These are phyloP conservation scores for Synchytrium microbalum DNA, from an alignment of 371 early-diverging fungal species.

Conservation along the genomic window DNA sequence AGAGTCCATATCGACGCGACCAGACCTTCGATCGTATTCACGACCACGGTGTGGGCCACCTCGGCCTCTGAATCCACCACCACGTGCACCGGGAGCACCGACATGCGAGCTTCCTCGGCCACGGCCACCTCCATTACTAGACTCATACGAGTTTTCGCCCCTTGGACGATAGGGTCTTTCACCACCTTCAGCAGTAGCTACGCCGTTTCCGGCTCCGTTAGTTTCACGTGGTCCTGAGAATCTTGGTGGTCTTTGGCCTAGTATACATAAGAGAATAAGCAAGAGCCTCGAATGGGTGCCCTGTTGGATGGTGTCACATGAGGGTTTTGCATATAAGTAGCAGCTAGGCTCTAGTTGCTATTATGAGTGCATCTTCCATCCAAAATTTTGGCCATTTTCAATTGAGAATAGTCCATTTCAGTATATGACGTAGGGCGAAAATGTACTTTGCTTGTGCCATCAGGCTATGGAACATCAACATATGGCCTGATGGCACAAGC, in stretches of 20 bases:
- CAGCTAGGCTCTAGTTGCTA: too few relatives aligned
- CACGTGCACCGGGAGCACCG: constrained; percentile 15
- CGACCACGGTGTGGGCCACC: constrained; percentile 50
- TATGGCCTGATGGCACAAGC: too few relatives aligned
- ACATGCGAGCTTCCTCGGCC: constrained; percentile 16
- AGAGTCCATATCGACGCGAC: constrained; percentile 60
- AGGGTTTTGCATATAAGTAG: too few relatives aligned
- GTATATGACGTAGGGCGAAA: too few relatives aligned
- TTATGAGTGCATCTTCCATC: too few relatives aligned
- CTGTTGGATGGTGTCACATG: background rate
- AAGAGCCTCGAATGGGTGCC: too few relatives aligned
- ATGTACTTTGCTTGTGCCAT: too few relatives aligned
- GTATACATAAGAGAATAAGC: too few relatives aligned
- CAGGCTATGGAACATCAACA: too few relatives aligned
- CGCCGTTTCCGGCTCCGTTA: background rate
- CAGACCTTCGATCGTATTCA: constrained; percentile 76
- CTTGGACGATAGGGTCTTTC: constrained; percentile 10
- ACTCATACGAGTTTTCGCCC: background rate
- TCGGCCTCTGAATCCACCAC: constrained; percentile 36
- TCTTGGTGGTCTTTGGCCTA: constrained; percentile 4
- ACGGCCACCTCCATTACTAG: constrained; percentile 12
- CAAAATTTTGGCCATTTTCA: too few relatives aligned
- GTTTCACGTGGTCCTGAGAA: constrained; percentile 3
- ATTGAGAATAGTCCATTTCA: too few relatives aligned
- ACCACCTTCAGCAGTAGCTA: background rate